Conservation (phyloP, 2,329 filamentous ascomycete species). For the Arthrinium phaeospermum region DNA sequence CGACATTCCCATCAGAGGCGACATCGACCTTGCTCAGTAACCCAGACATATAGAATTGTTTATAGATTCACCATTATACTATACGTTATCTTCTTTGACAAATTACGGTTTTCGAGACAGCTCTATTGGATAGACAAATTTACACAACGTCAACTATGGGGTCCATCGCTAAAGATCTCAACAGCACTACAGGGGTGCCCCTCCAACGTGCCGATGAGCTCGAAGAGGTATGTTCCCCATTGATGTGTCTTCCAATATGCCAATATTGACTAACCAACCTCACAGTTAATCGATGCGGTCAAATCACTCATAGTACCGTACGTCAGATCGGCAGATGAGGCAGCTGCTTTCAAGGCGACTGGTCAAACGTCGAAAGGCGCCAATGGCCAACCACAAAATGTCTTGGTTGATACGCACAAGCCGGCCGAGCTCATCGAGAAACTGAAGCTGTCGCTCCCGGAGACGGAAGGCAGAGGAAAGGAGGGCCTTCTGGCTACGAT, state of each 20-base stretch:
- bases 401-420: slow-evolving; percentile 67
- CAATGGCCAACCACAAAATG: slow-evolving; percentile 52
- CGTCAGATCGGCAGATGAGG: slow-evolving; percentile 72
- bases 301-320: slow-evolving; percentile 73
- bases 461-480: slow-evolving; percentile 63
- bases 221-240: slow-evolving; percentile 48
- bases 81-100: not conserved
- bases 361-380: slow-evolving; percentile 54
- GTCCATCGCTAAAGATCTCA: slow-evolving; percentile 2
- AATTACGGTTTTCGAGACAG: not conserved
- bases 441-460: slow-evolving; percentile 64
- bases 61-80: not conserved
- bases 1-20: not conserved
- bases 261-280: slow-evolving; percentile 12
- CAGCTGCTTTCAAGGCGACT: slow-evolving; percentile 56
- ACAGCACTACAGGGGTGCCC: not conserved
- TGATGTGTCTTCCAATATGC: not conserved
- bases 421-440: slow-evolving; percentile 63
- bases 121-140: not conserved
- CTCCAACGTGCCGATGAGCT: slow-evolving; percentile 50
- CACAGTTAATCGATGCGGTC: slow-evolving; percentile 70
- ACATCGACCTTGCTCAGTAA: not conserved
- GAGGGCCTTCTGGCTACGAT: slow-evolving; percentile 77
- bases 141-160: slow-evolving; percentile 1
- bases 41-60: not conserved